Conservation (phyloP, 2,329 filamentous ascomycete genomes). For the Periconia sp. region DNA sequence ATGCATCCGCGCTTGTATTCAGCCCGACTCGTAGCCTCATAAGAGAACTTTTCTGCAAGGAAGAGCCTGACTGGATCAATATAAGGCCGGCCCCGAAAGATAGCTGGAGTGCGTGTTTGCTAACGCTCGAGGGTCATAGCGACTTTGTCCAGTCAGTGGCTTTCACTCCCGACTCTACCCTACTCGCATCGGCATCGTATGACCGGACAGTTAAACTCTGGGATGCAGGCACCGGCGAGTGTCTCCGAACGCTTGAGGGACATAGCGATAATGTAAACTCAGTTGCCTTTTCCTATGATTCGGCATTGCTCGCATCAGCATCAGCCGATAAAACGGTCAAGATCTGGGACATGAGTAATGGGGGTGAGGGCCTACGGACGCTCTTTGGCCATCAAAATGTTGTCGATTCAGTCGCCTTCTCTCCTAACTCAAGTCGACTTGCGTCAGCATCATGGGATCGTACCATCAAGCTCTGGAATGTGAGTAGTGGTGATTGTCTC, state of each 20-base stretch:
- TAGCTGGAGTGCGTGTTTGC: constrained; percentile 16
- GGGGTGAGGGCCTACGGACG: constrained; percentile 17
- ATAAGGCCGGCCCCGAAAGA: constrained; percentile 13
- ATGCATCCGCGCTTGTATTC: constrained; percentile 20
- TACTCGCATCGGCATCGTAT: neutral
- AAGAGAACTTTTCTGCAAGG: constrained; percentile 4
- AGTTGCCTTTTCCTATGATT: constrained; percentile 25
- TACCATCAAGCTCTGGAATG: constrained; percentile 22
- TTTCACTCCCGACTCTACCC: constrained; percentile 7
- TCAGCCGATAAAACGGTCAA: constrained; percentile 6
- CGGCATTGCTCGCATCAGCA: constrained; percentile 18
- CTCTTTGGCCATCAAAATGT: constrained; percentile 19
- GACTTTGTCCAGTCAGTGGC: constrained; percentile 60
- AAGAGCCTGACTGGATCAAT: constrained; percentile 9
- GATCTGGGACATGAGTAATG: constrained; percentile 5
- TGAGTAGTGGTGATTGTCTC: constrained; percentile 11
- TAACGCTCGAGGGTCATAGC: constrained; percentile 18
- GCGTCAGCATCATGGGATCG: constrained; percentile 21
- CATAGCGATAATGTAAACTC: constrained; percentile 15
- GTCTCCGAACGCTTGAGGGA: constrained; percentile 16
- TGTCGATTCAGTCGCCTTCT: constrained; percentile 19
- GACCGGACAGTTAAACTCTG: neutral
- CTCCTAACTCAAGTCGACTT: constrained; percentile 10
- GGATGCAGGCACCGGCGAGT: constrained; percentile 4
- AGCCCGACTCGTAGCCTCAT: constrained; percentile 15